Base-by-base conservation (phyloP, 495 filamentous ascomycete genomes). In the Penicillium cataractarum region DNA sequence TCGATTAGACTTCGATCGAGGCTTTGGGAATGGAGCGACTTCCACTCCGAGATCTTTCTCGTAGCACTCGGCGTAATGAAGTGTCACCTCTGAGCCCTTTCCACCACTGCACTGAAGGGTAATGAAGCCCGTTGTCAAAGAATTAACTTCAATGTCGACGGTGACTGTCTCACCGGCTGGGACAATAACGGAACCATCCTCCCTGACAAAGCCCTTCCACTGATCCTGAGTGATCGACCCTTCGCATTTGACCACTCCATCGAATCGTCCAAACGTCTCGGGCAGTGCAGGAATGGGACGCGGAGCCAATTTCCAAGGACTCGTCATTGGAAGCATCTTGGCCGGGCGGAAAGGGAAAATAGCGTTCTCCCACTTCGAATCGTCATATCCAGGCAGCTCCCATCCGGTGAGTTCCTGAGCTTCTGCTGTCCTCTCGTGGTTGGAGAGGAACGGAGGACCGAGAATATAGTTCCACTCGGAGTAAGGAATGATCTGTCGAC, bases 41-140 rank as follows among this genome's bases (percentile, higher is more conserved):
- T 62, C 60, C 1, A 66, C 42, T 19, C 61, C 67, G 4, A 62
- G 66, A 6, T 66, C 61, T 44, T 68, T 59, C 59, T 74, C 69
- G 40, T 66, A 72, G 33, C 67, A 71, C 21, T 74, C 69, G 3
- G 72, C 63, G 32, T 69, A 71, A 0, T 61, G 59, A 5, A 74
- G 29, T 0, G 46, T 53, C 24, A 72, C 57, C 2, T 49, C 49
- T 7, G 67, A 56, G 5, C 59, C 63, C 3, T 63, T 53, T 15
- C 67, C 66, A 13, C 55, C 62, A 1, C 60, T 31, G 49, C 65
- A 70, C 26, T 50, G 22, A 19, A 74, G 40, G 13, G 56, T 46
- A 46, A 72, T 24, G 27, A 72, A 74, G 10, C 56, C 72, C 1
- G 69, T 72, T 13, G 59, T 63, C 39, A 67, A 59, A 6, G 57